Evolutionary conservation across 2,329 filamentous ascomycete species (phyloP).

Genomic region (Talaromyces funiculosus): DNA sequence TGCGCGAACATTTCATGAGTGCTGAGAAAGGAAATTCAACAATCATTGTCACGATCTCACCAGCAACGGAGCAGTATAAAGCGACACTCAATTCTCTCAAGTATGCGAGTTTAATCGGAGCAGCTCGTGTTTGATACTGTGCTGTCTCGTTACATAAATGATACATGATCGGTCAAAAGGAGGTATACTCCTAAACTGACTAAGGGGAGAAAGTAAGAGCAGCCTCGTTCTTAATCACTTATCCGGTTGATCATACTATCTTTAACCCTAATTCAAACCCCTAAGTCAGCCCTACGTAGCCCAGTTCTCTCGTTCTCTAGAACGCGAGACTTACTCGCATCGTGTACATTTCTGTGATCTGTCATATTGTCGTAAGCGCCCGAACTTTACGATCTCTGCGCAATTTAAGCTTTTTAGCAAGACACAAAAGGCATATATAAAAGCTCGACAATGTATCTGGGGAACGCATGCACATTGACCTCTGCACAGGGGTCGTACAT

Average conservation of each 20-base stretch:
- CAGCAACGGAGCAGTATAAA: constrained; percentile 30
- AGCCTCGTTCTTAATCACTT: no score
- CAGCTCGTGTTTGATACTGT: background rate
- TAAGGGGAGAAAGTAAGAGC: no score
- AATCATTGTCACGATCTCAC: constrained; percentile 39
- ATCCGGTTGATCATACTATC: background rate
- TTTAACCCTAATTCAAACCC: background rate
- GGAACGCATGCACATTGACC: background rate
- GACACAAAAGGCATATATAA: background rate
- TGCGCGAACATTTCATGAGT: constrained; percentile 35
- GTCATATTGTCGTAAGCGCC: no score
- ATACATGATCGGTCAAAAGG: no score
- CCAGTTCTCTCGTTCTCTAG: background rate
- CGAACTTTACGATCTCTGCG: background rate
- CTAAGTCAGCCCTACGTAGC: background rate
- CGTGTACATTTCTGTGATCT: no score
- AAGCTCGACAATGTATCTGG: background rate
- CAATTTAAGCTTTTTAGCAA: background rate
- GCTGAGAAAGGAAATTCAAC: constrained; percentile 25
- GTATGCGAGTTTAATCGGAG: background rate
- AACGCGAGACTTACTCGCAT: no score
- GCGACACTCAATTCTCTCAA: constrained; percentile 40
- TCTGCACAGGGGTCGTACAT: background rate
- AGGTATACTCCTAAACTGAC: no score
- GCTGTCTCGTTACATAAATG: background rate